Base-by-base conservation (phyloP, 441 rosid species). In the Melastoma candidum region DNA sequence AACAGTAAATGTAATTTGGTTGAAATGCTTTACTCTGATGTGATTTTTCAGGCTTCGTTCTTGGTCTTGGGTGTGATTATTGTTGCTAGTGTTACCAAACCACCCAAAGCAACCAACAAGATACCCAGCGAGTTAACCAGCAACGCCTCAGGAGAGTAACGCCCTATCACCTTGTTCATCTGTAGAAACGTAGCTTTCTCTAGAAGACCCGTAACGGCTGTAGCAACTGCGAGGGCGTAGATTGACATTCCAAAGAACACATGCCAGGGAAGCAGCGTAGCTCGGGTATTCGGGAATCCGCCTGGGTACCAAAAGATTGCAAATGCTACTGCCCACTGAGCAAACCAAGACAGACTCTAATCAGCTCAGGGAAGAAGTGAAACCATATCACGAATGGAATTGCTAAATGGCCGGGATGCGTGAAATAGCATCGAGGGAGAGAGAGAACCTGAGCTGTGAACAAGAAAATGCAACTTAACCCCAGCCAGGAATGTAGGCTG, bases 271-370 rank as follows among this genome's bases (percentile, higher is more conserved):
- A 92, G 63, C 67, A 92, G 74, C 11, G 64, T 48, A 39, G 78
- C 77, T 73, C 94, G 71, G 70, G 79, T 58, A 39, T 77, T 88
- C 71, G 83, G 80, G 1, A 95, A 77, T 53, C 98, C 94, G 6
- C 98, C 97, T 0, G 97, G 98, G 70, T 88, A 85, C 95, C 98
- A 88, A 56, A 75, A 93, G 12, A 92, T 84, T 7, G 67, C 73
- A 68, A 88, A 88, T 58, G 88, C 98, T 59, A 84, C 65, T 50
- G 79, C 81, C 90, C 90, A 88, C 97, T 93, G 82, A 8, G 41
- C 46, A n/a, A 60, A 62, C n/a, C 55, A 58, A 44, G 57, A 58
- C 24, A 32, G 41, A 32, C 8, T 32, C 8, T 6, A 4, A 32
- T 32, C 1, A 32, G 41, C 41, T 32, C 41, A 4, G 41, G 7